A percentile compares a stretch with the other conserved stretches of the same genome.
Evolutionary conservation across 2,329 filamentous ascomycete species (phyloP).

Genomic region (Penicillium sp.): DNA sequence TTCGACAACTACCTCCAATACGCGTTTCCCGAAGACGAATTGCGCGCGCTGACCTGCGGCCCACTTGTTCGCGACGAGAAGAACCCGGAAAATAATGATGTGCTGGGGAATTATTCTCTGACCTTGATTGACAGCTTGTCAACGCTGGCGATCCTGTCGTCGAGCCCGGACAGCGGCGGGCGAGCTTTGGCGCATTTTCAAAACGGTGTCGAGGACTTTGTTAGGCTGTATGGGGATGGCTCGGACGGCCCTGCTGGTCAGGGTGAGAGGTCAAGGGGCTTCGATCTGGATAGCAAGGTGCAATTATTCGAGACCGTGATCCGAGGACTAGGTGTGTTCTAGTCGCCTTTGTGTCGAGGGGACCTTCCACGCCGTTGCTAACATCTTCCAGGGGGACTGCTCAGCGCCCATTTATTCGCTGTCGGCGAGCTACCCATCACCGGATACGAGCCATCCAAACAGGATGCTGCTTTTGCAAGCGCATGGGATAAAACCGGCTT

Average conservation of each 20-base stretch:
- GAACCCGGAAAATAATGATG: slow-evolving; percentile 88
- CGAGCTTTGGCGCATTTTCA: slow-evolving; percentile 74
- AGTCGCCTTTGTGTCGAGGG: background rate
- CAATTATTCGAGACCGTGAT: slow-evolving; percentile 99
- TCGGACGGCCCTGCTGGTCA: slow-evolving; percentile 62
- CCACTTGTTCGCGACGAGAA: slow-evolving; percentile 79
- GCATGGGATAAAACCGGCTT: slow-evolving; percentile 40
- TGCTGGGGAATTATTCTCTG: slow-evolving; percentile 92
- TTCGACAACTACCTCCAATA: slow-evolving; percentile 91
- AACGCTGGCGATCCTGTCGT: slow-evolving; percentile 87
- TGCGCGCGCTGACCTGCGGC: slow-evolving; percentile 78
- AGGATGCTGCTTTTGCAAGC: slow-evolving; percentile 39
- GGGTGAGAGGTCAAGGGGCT: slow-evolving; percentile 72
- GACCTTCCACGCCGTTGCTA: background rate
- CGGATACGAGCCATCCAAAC: slow-evolving; percentile 61
- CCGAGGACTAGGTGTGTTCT: slow-evolving; percentile 57
- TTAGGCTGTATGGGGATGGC: slow-evolving; percentile 83
- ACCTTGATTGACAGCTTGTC: slow-evolving; percentile 94
- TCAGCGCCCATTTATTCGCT: slow-evolving; percentile 92
- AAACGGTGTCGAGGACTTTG: slow-evolving; percentile 68
- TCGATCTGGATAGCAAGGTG: slow-evolving; percentile 95
- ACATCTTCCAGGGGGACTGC: slow-evolving; percentile 61
- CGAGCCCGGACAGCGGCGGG: slow-evolving; percentile 51
- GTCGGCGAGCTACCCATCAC: slow-evolving; percentile 82
- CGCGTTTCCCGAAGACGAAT: slow-evolving; percentile 93